Evolutionary conservation across 306 rosid species (phyloP), one percentile per base, ranked within the genome.

Genomic region (Glycine soja): DNA sequence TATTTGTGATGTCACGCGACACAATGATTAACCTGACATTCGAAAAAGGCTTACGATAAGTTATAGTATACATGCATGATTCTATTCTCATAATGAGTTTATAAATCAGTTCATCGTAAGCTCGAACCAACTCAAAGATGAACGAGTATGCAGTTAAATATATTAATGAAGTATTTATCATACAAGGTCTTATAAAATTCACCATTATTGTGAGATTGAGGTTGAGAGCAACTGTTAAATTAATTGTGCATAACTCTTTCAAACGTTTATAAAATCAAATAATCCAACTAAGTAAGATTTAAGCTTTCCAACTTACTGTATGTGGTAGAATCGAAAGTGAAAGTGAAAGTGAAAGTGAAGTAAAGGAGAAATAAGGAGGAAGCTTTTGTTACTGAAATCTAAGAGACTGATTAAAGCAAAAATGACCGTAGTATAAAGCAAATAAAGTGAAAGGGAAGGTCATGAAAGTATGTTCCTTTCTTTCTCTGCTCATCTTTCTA

Each of bases 321-420:
- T 53, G 74, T 7, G n/a, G 62, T 51, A 24, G 45, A 74, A 80
- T 76, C 50, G 63, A 24, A 24, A 24, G 30, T 24, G 30, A 75
- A 81, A 79, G 30, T 24, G 30, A 75, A 81, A 79, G 76, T 68
- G 52, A 68, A 82, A 82, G 83, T 16, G 77, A 46, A 54, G 58
- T 5, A 57, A 79, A 66, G 36, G 54, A 50, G 74, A 84, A 81
- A 84, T 73, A 61, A 63, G 14, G 73, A 61, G 38, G 74, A 51
- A 63, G 86, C 89, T 91, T 87, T 88, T 82, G 88, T 90, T 92
- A 87, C 92, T 91, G 94, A 92, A 92, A 87, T 90, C 94, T 90
- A 90, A 88, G 93, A 87, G 90, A 78, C 24, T 82, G 89, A 87
- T 84, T 86, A 91, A 91, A 90, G 92, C 48, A 42, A 42, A 24